phyloP scores from a whole-genome alignment of 495 filamentous ascomycete species.

The Tirmania nivea region DNA sequence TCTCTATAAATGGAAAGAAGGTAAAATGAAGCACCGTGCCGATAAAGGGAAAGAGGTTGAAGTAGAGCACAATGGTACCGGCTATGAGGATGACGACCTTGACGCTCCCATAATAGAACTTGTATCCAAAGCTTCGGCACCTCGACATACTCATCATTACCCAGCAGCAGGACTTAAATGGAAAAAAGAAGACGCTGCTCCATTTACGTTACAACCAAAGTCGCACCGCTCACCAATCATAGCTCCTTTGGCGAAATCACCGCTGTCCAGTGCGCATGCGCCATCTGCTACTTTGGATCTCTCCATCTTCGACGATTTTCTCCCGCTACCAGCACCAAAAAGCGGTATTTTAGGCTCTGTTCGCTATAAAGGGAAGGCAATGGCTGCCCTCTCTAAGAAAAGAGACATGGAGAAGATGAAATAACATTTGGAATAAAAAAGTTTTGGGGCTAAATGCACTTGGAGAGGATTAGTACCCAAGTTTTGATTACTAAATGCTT shows the following conservation, averaged over 20 bases:
- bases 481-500: too few species aligned
- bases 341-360: conserved; percentile 22
- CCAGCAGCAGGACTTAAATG: not conserved
- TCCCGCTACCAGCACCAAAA: not conserved
- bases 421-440: not conserved
- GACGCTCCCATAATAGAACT: not conserved
- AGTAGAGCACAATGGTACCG: not conserved
- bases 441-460: too few species aligned
- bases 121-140: not conserved
- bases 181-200: not conserved
- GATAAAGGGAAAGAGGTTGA: not conserved
- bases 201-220: not conserved
- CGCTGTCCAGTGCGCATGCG: not conserved
- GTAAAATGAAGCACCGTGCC: not conserved
- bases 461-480: too few species aligned
- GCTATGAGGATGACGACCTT: not conserved
- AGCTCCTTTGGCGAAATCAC: not conserved
- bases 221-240: not conserved
- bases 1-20: not conserved
- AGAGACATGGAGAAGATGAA: not conserved
- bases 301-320: not conserved
- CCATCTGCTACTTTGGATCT: not conserved
- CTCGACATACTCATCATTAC: not conserved
- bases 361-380: conserved; percentile 34
- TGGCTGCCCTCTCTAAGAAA: not conserved